A percentile compares a stretch with the other conserved stretches of the same genome.
These are phyloP conservation scores for Epichloe gansuensis DNA, from an alignment of 2,329 filamentous ascomycete species.

Conservation along the genomic window DNA sequence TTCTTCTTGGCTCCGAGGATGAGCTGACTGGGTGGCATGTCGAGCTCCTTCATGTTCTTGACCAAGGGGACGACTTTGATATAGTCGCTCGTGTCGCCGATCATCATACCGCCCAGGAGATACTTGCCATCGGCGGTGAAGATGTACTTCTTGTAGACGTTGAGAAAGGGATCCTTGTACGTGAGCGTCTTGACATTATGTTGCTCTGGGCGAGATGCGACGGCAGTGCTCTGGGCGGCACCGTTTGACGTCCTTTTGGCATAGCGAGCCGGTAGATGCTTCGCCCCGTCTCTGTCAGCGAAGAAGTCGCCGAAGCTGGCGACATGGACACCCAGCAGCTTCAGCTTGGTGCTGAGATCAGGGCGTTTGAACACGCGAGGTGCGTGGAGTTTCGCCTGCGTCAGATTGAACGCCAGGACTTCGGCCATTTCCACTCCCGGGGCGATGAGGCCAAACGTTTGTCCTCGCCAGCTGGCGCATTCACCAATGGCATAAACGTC, in stretches of 20 bases:
- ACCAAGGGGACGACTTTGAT: conserved; percentile 80
- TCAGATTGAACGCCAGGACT: conserved; percentile 81
- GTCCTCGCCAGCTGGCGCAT: conserved; percentile 78
- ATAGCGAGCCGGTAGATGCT: conserved; percentile 51
- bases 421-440: conserved; percentile 90
- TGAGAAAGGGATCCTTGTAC: conserved; percentile 78
- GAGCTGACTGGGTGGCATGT: conserved; percentile 66
- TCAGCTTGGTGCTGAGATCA: conserved; percentile 83
- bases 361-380: conserved; percentile 64
- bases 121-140: conserved; percentile 86
- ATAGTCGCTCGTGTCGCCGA: conserved; percentile 83
- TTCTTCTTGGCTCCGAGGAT: conserved; percentile 65
- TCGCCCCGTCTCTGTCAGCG: conserved; percentile 72
- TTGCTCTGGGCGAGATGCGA: not conserved
- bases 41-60: conserved; percentile 67
- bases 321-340: conserved; percentile 79
- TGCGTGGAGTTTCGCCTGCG: conserved; percentile 61
- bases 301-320: conserved; percentile 93
- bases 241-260: conserved; percentile 19
- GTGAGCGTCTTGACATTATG: conserved; percentile 62
- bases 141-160: conserved; percentile 87
- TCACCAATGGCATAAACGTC: conserved; percentile 83
- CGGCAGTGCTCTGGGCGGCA: not conserved
- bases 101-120: conserved; percentile 92
- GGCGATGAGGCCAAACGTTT: conserved; percentile 80